Conservation (phyloP, 805 yeast genomes). For the Candida pseudofarinosa region DNA sequence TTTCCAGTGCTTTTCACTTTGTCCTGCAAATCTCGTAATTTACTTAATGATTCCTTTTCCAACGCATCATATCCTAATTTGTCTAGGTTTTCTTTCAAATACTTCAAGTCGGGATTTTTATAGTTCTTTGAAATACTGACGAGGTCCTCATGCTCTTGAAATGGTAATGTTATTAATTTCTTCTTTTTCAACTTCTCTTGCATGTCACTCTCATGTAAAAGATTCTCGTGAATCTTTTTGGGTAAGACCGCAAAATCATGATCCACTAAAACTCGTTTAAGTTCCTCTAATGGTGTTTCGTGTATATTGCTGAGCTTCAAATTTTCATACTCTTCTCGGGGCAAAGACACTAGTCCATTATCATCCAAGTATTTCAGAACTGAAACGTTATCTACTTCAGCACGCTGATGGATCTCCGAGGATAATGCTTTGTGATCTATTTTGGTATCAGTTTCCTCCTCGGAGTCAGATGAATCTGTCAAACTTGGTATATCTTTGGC, state of each 20-base stretch:
- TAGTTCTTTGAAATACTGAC: conserved; percentile 7
- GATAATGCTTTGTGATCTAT: conserved; percentile 9
- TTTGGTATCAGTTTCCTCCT: conserved; percentile 1
- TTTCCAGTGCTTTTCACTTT: conserved; percentile 14
- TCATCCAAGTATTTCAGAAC: conserved; percentile 32
- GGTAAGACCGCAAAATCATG: conserved; percentile 21
- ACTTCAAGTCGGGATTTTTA: conserved; percentile 21
- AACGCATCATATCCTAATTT: conserved; percentile 23
- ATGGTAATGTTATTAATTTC: conserved; percentile 33
- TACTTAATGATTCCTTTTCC: conserved; percentile 5
- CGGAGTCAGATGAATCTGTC: conserved; percentile 24
- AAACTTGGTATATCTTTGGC: conserved; percentile 21
- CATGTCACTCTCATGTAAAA: conserved; percentile 34
- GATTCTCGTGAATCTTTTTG: conserved; percentile 21
- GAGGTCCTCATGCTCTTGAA: conserved; percentile 15
- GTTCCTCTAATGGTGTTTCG: conserved; percentile 14
- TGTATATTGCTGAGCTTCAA: conserved; percentile 22
- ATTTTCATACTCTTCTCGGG: conserved; percentile 29
- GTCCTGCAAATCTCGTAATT: conserved; percentile 19
- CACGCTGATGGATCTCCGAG: conserved; percentile 11
- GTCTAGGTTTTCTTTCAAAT: conserved; percentile 15
- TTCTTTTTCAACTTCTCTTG: conserved; percentile 20
- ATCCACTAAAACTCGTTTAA: conserved; percentile 18
- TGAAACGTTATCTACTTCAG: conserved; percentile 14
- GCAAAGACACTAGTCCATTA: conserved; percentile 27